A percentile compares a stretch with the other conserved stretches of the same genome.
phyloP scores from a whole-genome alignment of 768 basidiomycete species.

The Podaxis mareebaensis region DNA sequence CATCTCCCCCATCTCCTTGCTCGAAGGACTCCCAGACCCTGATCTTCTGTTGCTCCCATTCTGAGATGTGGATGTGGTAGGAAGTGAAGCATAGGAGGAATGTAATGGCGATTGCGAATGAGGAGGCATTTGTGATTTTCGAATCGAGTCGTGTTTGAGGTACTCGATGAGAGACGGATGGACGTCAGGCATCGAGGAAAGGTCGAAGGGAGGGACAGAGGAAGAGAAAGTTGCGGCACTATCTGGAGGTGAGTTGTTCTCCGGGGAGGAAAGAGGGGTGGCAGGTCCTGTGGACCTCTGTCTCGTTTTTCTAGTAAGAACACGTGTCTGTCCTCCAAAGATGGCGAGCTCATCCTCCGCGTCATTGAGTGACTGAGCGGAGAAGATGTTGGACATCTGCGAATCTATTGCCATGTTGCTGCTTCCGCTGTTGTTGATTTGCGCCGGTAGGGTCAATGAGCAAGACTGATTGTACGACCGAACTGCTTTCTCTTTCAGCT shows the following conservation, averaged over 20 bases:
- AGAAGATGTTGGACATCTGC: conserved; percentile 14
- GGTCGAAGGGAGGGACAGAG: background rate
- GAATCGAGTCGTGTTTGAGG: conserved; percentile 29
- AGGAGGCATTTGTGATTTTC: conserved; percentile 12
- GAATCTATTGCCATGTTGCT: conserved; percentile 2
- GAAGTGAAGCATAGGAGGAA: conserved; percentile 3
- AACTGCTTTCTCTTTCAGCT: conserved; percentile 46
- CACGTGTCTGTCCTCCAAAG: conserved; percentile 52
- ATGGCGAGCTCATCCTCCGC: conserved; percentile 51
- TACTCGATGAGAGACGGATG: conserved; percentile 35
- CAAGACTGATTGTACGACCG: conserved; percentile 33
- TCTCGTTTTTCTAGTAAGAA: conserved; percentile 35
- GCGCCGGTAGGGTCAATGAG: conserved; percentile 15
- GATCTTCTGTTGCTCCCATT: background rate
- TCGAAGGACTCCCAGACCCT: conserved; percentile 3
- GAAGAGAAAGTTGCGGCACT: background rate
- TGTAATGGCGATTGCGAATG: background rate
- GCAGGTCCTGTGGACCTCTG: conserved; percentile 17
- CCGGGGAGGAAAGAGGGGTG: conserved; percentile 8
- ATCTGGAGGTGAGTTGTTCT: background rate
- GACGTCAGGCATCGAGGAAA: conserved; percentile 26
- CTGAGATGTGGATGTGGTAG: background rate
- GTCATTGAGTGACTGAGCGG: conserved; percentile 28
- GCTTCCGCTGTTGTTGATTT: conserved; percentile 3
- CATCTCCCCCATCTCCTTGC: conserved; percentile 24